phyloP scores from a whole-genome alignment of 495 filamentous ascomycete genomes.

The Hypoxylon intermedium region DNA sequence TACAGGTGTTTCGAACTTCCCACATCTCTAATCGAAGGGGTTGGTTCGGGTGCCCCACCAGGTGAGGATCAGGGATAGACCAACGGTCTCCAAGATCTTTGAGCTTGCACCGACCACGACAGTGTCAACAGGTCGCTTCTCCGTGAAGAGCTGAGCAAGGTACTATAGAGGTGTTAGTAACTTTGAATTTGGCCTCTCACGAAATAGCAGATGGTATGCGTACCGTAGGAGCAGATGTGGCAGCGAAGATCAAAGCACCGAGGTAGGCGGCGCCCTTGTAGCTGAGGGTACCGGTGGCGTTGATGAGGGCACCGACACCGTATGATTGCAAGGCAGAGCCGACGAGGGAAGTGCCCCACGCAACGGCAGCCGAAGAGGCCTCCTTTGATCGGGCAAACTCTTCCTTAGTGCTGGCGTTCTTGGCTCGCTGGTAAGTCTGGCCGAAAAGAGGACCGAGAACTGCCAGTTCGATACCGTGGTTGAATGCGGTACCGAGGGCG shows the following conservation, averaged over 20 bases:
- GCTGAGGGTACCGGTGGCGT: constrained; percentile 88
- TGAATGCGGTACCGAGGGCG: constrained; percentile 93
- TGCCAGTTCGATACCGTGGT: constrained; percentile 69
- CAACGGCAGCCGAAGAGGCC: constrained; percentile 81
- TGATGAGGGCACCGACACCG: constrained; percentile 93
- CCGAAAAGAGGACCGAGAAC: constrained; percentile 91
- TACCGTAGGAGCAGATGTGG: constrained; percentile 87
- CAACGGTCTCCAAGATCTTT: constrained; percentile 90
- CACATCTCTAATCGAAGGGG: constrained; percentile 66
- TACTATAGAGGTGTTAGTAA: constrained; percentile 60
- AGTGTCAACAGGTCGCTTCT: constrained; percentile 89
- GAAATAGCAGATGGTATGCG: constrained; percentile 42
- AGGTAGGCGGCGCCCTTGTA: constrained; percentile 98
- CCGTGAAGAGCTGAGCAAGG: constrained; percentile 82
- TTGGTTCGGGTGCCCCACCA: constrained; percentile 97
- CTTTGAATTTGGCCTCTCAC: too few relatives aligned
- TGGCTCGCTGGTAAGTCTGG: constrained; percentile 92
- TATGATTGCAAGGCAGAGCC: constrained; percentile 92
- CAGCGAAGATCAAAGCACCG: constrained; percentile 88
- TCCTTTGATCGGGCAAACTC: constrained; percentile 95
- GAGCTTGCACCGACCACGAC: constrained; percentile 83
- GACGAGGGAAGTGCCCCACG: constrained; percentile 87
- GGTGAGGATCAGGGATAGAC: constrained; percentile 87
- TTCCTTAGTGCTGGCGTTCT: constrained; percentile 90
- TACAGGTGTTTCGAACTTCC: constrained; percentile 17